A percentile compares a stretch with the other conserved stretches of the same genome.
phyloP scores from a whole-genome alignment of 2,329 filamentous ascomycete species.

The Alternaria brassicae region DNA sequence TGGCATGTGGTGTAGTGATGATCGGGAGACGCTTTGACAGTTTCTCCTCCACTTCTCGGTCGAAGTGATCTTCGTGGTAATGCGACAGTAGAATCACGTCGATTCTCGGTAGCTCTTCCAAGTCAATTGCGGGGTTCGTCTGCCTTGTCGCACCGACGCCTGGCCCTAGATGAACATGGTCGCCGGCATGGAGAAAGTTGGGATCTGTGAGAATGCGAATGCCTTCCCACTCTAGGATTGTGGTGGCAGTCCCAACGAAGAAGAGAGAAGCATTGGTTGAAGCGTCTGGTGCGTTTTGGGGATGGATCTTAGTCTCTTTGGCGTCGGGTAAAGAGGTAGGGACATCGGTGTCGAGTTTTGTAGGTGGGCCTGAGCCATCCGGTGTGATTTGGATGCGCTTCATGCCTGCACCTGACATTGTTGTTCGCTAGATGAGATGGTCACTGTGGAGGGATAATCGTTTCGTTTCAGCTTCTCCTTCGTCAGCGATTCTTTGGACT shows the following conservation, averaged over 20 bases:
- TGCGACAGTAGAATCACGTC: slow-evolving; percentile 68
- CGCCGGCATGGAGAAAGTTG: slow-evolving; percentile 68
- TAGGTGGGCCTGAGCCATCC: slow-evolving; percentile 47
- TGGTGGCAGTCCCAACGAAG: slow-evolving; percentile 66
- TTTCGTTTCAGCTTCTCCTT: neutral
- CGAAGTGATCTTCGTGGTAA: slow-evolving; percentile 69
- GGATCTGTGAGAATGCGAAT: slow-evolving; percentile 62
- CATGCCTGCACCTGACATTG: slow-evolving; percentile 36
- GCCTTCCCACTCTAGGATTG: slow-evolving; percentile 62
- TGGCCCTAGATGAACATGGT: slow-evolving; percentile 71
- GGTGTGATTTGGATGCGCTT: slow-evolving; percentile 54
- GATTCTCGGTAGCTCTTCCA: slow-evolving; percentile 65
- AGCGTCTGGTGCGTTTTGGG: slow-evolving; percentile 46
- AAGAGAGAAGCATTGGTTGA: slow-evolving; percentile 56
- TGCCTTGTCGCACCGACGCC: slow-evolving; percentile 63
- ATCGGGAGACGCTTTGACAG: slow-evolving; percentile 65
- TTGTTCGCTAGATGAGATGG: neutral
- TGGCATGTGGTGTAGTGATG: slow-evolving; percentile 68
- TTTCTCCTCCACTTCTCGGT: slow-evolving; percentile 59
- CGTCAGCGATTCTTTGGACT: neutral
- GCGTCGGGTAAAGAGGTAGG: slow-evolving; percentile 51
- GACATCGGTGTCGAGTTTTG: slow-evolving; percentile 46
- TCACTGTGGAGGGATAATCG: neutral
- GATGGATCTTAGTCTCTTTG: slow-evolving; percentile 56
- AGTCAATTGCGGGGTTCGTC: slow-evolving; percentile 67